phyloP scores from a whole-genome alignment of 495 filamentous ascomycete genomes.

The Amniculicola lignicola region DNA sequence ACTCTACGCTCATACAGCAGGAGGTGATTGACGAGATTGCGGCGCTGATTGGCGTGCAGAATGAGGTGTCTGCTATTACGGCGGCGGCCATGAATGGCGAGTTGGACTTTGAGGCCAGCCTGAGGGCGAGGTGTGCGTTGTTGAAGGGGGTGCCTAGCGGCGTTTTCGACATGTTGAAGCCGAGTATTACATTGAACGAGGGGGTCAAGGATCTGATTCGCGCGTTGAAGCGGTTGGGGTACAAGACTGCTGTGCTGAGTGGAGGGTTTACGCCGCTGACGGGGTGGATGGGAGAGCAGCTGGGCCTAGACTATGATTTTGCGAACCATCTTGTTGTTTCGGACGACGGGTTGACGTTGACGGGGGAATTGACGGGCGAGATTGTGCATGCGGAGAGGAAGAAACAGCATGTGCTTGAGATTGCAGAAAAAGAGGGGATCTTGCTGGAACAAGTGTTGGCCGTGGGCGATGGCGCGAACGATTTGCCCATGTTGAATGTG shows the following conservation, averaged over 20 bases:
- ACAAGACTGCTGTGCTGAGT: constrained; percentile 82
- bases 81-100: constrained; percentile 93
- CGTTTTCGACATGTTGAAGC: constrained; percentile 76
- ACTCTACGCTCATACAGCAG: constrained; percentile 90
- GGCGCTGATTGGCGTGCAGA: constrained; percentile 69
- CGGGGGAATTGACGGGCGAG: constrained; percentile 70
- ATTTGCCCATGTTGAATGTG: constrained; percentile 84
- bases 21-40: constrained; percentile 97
- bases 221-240: constrained; percentile 70
- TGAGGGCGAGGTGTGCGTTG: constrained; percentile 73
- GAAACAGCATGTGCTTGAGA: constrained; percentile 66
- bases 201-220: constrained; percentile 72
- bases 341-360: constrained; percentile 62
- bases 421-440: constrained; percentile 71
- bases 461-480: constrained; percentile 93
- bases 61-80: constrained; percentile 74
- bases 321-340: constrained; percentile 81
- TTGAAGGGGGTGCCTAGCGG: constrained; percentile 73
- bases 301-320: constrained; percentile 81
- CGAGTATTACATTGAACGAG: constrained; percentile 71
- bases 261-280: constrained; percentile 90
- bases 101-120: constrained; percentile 81
- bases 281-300: constrained; percentile 71
- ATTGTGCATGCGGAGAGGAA: constrained; percentile 86
- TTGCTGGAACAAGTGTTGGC: constrained; percentile 73